phyloP scores from a whole-genome alignment of 768 basidiomycete species.

The Leccinum aurantiacum region DNA sequence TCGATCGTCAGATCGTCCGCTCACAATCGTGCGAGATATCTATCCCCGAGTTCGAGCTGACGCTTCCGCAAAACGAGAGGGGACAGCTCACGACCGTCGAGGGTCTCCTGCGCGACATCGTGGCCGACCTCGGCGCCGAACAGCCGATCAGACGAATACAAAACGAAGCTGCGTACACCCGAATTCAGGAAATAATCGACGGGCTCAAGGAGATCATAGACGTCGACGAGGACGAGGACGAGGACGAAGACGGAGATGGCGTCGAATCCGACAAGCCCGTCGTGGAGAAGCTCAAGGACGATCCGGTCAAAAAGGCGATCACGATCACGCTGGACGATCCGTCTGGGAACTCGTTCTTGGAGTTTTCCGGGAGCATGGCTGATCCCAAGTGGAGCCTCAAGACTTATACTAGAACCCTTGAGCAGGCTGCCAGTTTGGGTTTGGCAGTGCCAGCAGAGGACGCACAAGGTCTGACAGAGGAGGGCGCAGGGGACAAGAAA shows the following conservation, averaged over 20 bases:
- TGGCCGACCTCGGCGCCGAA: constrained; percentile 74
- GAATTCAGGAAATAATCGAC: constrained; percentile 75
- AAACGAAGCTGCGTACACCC: constrained; percentile 65
- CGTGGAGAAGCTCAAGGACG: constrained; percentile 37
- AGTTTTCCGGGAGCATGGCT: constrained; percentile 80
- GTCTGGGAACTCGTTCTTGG: constrained; percentile 94
- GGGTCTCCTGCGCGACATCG: constrained; percentile 81
- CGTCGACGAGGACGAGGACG: constrained; percentile 45
- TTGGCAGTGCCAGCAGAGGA: constrained; percentile 55
- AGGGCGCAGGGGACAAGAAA: not conserved
- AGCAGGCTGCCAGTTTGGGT: constrained; percentile 83
- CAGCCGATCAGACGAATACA: constrained; percentile 84
- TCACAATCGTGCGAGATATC: constrained; percentile 77
- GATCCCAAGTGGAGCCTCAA: constrained; percentile 93
- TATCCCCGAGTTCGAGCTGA: constrained; percentile 88
- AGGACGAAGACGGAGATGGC: constrained; percentile 37
- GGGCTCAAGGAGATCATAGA: constrained; percentile 63
- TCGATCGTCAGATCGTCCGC: constrained; percentile 92
- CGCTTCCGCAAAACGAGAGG: constrained; percentile 75
- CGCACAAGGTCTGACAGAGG: constrained; percentile 1
- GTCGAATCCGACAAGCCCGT: constrained; percentile 29
- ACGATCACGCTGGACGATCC: constrained; percentile 90
- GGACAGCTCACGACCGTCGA: constrained; percentile 98
- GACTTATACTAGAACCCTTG: constrained; percentile 72
- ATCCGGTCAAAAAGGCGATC: constrained; percentile 65